Base-by-base conservation (phyloP, 1,284 basidiomycete genomes). In the Pholiota adiposa region DNA sequence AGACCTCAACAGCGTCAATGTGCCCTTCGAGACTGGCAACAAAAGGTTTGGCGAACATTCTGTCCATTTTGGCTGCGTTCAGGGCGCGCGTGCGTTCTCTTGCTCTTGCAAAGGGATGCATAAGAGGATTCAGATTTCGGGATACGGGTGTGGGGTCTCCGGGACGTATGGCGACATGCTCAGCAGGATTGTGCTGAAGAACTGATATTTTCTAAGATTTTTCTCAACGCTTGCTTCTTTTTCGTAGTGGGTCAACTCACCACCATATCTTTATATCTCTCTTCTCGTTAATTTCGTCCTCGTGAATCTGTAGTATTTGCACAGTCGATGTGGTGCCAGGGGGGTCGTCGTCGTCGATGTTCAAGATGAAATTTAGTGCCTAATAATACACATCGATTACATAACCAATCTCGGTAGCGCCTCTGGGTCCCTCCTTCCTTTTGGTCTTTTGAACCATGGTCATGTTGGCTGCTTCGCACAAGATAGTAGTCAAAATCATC, bases 21-120 rank as follows among this genome's bases (percentile, higher is more conserved):
- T 98, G 97, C 0, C 97, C 97, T 61, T 97, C 96, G 48, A 99
- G 74, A 54, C 89, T 85, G 29, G 87, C 94, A 7, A 99, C 83
- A 68, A 99, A 99, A 0, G 97, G 97, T 72, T 97, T 98, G 25
- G 97, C 91, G 72, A 98, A 98, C 79, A 99, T 94, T 54, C 94
- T 82, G 60, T 98, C 96, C 80, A 99, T 91, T 79, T 99, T 99
- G 21, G 92, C 92, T 0, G 97, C 97, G 62, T 96, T 97, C 51
- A 99, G 75, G 1, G 97, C 97, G 60, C 97, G 88, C 19, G 90
- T 96, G 54, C 97, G 94, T 78, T 99, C 97, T 62, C 97, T 81
- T 12, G 95, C 92, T 48, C 93, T 89, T 3, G 94, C 83, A 73
- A 99, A 98, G 0, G 97, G 97, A 72, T 99, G 97, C 75, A 96